A percentile compares a stretch with the other conserved stretches of the same genome.
Evolutionary conservation across 2,329 filamentous ascomycete genomes (phyloP).

Genomic region (Sporothrix protearum): DNA sequence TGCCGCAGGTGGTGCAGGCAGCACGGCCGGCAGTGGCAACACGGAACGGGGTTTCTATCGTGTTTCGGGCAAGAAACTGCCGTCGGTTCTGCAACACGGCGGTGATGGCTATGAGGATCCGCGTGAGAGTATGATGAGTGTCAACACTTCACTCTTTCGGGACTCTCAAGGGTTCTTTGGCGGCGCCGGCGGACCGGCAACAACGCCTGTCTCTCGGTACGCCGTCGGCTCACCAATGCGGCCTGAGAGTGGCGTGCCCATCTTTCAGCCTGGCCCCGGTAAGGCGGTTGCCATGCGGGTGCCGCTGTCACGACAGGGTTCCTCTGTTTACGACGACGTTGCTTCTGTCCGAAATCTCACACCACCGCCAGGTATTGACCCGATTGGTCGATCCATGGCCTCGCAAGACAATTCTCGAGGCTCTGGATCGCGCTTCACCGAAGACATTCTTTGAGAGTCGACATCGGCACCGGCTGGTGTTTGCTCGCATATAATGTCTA

Average conservation of each 20-base stretch:
- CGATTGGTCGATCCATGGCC: conserved; percentile 27
- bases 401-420: conserved; percentile 29
- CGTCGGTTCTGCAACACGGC: conserved; percentile 58
- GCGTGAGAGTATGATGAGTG: conserved; percentile 31
- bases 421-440: conserved; percentile 30
- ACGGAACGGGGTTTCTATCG: conserved; percentile 59
- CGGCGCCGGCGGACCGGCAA: conserved; percentile 32
- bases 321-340: conserved; percentile 40
- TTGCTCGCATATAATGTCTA: conserved; percentile 11
- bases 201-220: conserved; percentile 36
- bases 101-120: conserved; percentile 55
- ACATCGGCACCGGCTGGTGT: not conserved
- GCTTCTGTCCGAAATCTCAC: conserved; percentile 16
- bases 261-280: conserved; percentile 62
- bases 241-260: conserved; percentile 57
- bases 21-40: conserved; percentile 1
- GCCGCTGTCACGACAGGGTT: conserved; percentile 54
- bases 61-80: conserved; percentile 62
- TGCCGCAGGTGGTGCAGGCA: conserved; percentile 39
- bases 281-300: conserved; percentile 41
- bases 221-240: conserved; percentile 58
- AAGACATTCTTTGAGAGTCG: conserved; percentile 23
- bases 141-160: conserved; percentile 27
- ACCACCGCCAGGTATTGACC: conserved; percentile 24
- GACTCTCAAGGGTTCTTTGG: conserved; percentile 34